Conservation (phyloP, 352 stramenopile genomes). For the Globisporangium spinosum region DNA sequence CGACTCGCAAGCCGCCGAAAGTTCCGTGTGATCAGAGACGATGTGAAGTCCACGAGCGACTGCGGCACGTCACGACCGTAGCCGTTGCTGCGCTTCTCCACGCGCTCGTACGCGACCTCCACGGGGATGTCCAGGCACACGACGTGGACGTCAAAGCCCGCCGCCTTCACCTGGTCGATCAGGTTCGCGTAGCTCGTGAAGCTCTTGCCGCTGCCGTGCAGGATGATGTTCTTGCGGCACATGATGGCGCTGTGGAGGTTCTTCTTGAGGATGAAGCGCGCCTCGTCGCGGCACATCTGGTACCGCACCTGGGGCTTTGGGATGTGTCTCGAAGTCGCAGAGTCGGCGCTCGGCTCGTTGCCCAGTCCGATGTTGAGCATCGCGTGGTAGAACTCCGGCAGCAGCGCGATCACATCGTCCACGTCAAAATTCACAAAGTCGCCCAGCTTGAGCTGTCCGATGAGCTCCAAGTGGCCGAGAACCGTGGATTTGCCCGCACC, state of each 20-base stretch:
- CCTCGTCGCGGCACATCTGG: slow-evolving; percentile 75
- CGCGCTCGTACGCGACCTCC: slow-evolving; percentile 59
- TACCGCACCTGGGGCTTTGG: slow-evolving; percentile 66
- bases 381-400: slow-evolving; percentile 78
- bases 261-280: slow-evolving; percentile 77
- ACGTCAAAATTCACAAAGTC: slow-evolving; percentile 85
- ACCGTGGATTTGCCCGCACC: slow-evolving; percentile 75
- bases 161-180: slow-evolving; percentile 63
- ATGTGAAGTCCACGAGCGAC: slow-evolving; percentile 62
- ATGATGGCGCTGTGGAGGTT: slow-evolving; percentile 77
- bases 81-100: slow-evolving; percentile 58
- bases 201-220: slow-evolving; percentile 73
- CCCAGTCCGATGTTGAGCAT: slow-evolving; percentile 80
- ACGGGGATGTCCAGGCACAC: slow-evolving; percentile 71
- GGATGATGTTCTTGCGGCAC: slow-evolving; percentile 76
- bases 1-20: slow-evolving; percentile 56
- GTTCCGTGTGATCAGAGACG: slow-evolving; percentile 59
- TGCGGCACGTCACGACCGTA: slow-evolving; percentile 67
- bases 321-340: slow-evolving; percentile 13
- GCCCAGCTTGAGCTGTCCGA: slow-evolving; percentile 59
- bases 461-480: slow-evolving; percentile 66
- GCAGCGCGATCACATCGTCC: slow-evolving; percentile 71
- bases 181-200: slow-evolving; percentile 59
- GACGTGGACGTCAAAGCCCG: slow-evolving; percentile 71
- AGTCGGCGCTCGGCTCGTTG: slow-evolving; percentile 38